Evolutionary conservation across 805 yeast species (phyloP).

Genomic region (Pichia paraexigua): DNA sequence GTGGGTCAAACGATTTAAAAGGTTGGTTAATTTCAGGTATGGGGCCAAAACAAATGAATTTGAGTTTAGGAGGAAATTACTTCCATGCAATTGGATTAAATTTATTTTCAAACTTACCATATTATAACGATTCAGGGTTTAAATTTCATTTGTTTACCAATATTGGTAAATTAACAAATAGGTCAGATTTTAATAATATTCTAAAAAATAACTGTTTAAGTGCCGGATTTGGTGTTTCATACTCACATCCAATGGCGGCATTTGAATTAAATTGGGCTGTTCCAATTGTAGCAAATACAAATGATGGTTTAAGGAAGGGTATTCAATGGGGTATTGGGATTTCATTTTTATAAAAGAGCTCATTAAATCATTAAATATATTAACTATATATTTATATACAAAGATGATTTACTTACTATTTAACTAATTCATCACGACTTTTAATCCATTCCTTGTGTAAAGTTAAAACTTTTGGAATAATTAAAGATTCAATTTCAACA

Average conservation of each 20-base stretch:
- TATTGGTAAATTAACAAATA: constrained; percentile 36
- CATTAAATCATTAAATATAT: neutral
- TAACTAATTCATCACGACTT: constrained; percentile 20
- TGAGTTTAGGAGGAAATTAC: constrained; percentile 46
- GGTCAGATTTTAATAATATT: constrained; percentile 3
- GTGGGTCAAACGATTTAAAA: constrained; percentile 55
- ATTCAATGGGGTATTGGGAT: constrained; percentile 53
- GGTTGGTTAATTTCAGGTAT: constrained; percentile 44
- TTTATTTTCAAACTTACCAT: constrained; percentile 36
- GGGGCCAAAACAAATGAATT: constrained; percentile 45
- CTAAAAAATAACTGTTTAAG: constrained; percentile 20
- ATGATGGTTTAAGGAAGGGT: constrained; percentile 44
- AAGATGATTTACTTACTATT: constrained; percentile 5
- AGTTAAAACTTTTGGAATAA: constrained; percentile 68
- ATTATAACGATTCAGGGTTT: constrained; percentile 36
- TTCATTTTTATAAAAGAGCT: constrained; percentile 38
- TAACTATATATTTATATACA: neutral
- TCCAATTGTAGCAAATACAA: constrained; percentile 37
- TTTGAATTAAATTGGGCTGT: constrained; percentile 50
- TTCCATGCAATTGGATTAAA: constrained; percentile 41
- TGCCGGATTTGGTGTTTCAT: constrained; percentile 42
- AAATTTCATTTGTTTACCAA: constrained; percentile 42
- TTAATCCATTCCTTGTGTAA: constrained; percentile 60
- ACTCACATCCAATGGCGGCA: constrained; percentile 50
- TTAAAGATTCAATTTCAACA: constrained; percentile 67